Evolutionary conservation across 1,284 basidiomycete species (phyloP).

Genomic region (Irpex rosettiformis): DNA sequence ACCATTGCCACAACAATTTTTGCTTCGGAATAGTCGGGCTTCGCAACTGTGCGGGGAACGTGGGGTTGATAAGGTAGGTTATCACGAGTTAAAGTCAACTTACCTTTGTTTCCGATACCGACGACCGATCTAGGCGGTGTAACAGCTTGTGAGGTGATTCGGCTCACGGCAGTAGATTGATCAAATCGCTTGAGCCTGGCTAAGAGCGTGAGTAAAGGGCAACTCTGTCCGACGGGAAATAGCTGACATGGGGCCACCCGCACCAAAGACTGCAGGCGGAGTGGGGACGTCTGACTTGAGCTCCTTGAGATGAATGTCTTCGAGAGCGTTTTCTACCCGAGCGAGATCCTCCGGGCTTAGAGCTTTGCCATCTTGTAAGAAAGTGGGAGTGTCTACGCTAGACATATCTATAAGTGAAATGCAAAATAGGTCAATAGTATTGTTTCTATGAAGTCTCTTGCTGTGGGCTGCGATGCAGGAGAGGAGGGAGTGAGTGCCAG

Average conservation of each 20-base stretch:
- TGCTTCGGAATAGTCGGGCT: constrained; percentile 96
- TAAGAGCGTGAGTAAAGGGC: background rate
- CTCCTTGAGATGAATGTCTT: constrained; percentile 23
- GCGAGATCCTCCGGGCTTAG: constrained; percentile 25
- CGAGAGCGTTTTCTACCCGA: constrained; percentile 28
- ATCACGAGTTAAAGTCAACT: constrained; percentile 8
- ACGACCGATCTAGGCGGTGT: constrained; percentile 77
- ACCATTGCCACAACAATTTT: constrained; percentile 99
- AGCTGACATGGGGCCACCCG: constrained; percentile 35
- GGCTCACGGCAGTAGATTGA: constrained; percentile 63
- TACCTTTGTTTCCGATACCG: constrained; percentile 81
- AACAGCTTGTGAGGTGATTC: constrained; percentile 61
- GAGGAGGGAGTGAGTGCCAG: background rate
- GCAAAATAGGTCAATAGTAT: background rate
- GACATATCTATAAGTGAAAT: constrained; percentile 16
- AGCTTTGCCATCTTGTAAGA: constrained; percentile 1
- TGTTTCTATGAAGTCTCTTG: background rate
- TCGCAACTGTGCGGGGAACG: constrained; percentile 59
- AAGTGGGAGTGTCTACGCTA: constrained; percentile 16
- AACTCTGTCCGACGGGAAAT: background rate
- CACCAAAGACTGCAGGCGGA: constrained; percentile 34
- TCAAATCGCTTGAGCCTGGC: constrained; percentile 77
- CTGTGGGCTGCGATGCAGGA: background rate
- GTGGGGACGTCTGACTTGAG: constrained; percentile 14
- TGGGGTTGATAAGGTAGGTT: constrained; percentile 7